Evolutionary conservation across 2,329 filamentous ascomycete species (phyloP).

Genomic region (Trichoderma koningiopsis): DNA sequence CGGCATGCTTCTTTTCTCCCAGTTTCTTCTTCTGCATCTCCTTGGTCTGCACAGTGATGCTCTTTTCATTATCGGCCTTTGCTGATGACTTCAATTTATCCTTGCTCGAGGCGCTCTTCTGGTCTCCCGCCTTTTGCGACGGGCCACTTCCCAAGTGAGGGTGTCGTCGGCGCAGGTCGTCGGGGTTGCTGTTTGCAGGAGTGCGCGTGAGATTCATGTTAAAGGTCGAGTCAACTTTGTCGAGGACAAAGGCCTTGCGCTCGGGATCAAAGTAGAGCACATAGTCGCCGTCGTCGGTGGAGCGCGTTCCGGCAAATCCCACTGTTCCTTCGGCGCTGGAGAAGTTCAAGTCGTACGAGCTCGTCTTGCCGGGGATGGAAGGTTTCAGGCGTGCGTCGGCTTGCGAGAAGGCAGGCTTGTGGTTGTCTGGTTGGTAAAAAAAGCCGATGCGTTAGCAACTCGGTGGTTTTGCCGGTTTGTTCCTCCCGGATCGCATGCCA

Average conservation of each 20-base stretch:
- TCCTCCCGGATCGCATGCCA: neutral
- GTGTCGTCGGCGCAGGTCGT: constrained; percentile 66
- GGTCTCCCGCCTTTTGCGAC: constrained; percentile 33
- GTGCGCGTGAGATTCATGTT: constrained; percentile 81
- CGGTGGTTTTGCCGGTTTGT: no score
- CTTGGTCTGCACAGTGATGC: constrained; percentile 33
- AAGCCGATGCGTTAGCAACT: constrained; percentile 19
- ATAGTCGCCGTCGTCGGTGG: constrained; percentile 59
- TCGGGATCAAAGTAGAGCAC: constrained; percentile 75
- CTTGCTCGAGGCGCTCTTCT: constrained; percentile 32
- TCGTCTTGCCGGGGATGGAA: constrained; percentile 50
- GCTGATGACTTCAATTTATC: constrained; percentile 33
- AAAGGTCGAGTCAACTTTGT: constrained; percentile 78
- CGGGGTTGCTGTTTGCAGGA: constrained; percentile 64
- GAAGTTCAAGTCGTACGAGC: constrained; percentile 59
- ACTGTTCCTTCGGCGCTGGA: constrained; percentile 59
- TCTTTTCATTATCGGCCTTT: constrained; percentile 32
- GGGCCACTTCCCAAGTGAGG: constrained; percentile 58
- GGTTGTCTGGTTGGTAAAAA: constrained; percentile 55
- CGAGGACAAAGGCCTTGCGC: constrained; percentile 76
- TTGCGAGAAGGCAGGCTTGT: constrained; percentile 58
- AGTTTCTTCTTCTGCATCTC: constrained; percentile 32
- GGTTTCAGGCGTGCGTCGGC: constrained; percentile 56
- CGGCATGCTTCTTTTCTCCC: constrained; percentile 14
- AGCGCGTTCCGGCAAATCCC: constrained; percentile 61